phyloP scores from a whole-genome alignment of 306 rosid genomes.

The Cercis canadensis region DNA sequence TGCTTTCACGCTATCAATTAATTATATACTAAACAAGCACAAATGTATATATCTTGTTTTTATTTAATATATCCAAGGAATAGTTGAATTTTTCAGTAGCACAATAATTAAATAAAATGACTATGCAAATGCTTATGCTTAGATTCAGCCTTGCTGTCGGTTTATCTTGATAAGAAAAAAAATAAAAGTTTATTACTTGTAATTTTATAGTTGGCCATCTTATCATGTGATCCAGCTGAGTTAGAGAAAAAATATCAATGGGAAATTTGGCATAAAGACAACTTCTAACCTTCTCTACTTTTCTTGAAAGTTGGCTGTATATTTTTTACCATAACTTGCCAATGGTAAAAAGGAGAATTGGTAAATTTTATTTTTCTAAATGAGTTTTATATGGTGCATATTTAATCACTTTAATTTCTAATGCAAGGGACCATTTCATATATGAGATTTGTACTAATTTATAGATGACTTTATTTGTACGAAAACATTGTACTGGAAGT shows the following conservation, averaged over 20 bases:
- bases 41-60: too few relatives aligned
- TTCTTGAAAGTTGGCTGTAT: background rate
- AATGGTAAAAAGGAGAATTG: background rate
- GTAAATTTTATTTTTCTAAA: background rate
- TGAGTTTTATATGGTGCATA: background rate
- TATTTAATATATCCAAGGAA: too few relatives aligned
- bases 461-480: background rate
- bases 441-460: background rate
- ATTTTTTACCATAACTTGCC: slow-evolving; percentile 1
- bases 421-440: background rate
- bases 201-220: background rate
- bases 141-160: too few relatives aligned
- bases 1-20: slow-evolving; percentile 29
- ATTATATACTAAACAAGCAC: too few relatives aligned
- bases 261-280: background rate
- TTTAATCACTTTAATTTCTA: background rate
- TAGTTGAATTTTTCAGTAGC: background rate
- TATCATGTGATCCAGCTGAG: background rate
- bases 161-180: too few relatives aligned
- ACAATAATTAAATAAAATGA: background rate
- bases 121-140: background rate
- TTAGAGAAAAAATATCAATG: background rate
- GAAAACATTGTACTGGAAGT: background rate
- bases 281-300: background rate
- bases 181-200: too few relatives aligned